phyloP scores from a whole-genome alignment of 148 eudicot species.

The Fagopyrum tataricum region DNA sequence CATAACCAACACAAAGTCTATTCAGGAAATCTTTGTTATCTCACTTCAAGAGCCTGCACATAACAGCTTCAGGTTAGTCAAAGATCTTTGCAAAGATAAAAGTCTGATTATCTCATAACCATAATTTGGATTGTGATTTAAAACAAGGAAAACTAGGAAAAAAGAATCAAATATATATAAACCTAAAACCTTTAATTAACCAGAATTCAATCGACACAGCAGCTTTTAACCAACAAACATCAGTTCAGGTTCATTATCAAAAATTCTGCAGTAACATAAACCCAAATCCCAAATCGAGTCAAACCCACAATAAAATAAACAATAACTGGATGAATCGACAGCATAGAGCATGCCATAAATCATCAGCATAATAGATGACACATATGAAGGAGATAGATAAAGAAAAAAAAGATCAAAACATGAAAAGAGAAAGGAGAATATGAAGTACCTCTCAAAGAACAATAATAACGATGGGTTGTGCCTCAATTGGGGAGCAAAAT shows the following conservation, averaged over 20 bases:
- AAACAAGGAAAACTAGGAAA: neutral
- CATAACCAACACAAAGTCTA: neutral
- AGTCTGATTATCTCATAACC: neutral
- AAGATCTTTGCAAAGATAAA: too few relatives aligned
- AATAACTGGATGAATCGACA: neutral
- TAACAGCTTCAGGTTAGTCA: neutral
- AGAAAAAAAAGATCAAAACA: neutral
- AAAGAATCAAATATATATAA: neutral
- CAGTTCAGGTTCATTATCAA: neutral
- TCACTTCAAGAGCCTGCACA: neutral
- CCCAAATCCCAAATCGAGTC: neutral
- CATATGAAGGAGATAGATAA: conserved; percentile 10
- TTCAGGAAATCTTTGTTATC: neutral
- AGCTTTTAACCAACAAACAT: neutral
- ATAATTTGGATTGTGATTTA: neutral
- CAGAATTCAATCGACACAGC: neutral
- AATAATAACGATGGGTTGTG: conserved; percentile 9
- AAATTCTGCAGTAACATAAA: neutral
- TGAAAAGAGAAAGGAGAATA: neutral
- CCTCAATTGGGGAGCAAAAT: conserved; percentile 14
- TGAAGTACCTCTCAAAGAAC: conserved; percentile 15
- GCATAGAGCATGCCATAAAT: neutral
- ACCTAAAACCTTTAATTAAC: neutral
- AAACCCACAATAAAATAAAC: neutral
- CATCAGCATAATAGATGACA: conserved; percentile 3